Evolutionary conservation across 768 basidiomycete genomes (phyloP), one percentile per base, ranked within the genome.

Genomic region (Neoboletus magnificus): DNA sequence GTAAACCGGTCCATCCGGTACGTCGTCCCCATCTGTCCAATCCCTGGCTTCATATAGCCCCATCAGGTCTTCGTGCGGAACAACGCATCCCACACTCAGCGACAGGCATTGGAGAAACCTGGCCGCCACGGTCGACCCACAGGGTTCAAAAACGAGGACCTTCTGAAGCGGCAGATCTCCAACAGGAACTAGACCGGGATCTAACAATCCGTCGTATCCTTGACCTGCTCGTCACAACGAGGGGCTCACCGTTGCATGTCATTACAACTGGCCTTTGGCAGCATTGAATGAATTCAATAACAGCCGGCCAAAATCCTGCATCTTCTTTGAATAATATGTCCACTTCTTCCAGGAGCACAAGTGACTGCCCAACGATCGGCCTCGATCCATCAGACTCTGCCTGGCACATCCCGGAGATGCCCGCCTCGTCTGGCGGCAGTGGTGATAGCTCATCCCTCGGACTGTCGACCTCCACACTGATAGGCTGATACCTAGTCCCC

Each of bases 281-380:
- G 18, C 89, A 81, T 57, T 81, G 84, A 66, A 98, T 93, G 56
- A 99, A 80, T 53, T 83, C 80, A 10, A 88, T 77, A 27, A 98
- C 82, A 2, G 88, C 82, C 16, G 86, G 79, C 92, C 92, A 96
- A 71, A 94, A 98, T 60, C 84, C 87, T 32, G 70, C 67, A 73
- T 95, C 97, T 47, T 93, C 91, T 57, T 83, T 85, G 74, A 86
- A 99, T 45, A 98, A 75, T 40, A 98, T 83, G 71, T 99, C 97
- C 8, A 93, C 96, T 68, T 99, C 97, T 70, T 99, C 97, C 15
- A 99, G 72, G 37, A 99, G 77, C 57, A 98, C 89, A 49, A 96
- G 68, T 0, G 93, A 95, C 74, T 99, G 96, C 52, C 84, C 79
- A 55, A 90, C 74, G 25, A 64, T 61, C 58, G 66, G 64, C 45